Base-by-base conservation (phyloP, 768 basidiomycete species). In the Neoboletus brunneissimus region DNA sequence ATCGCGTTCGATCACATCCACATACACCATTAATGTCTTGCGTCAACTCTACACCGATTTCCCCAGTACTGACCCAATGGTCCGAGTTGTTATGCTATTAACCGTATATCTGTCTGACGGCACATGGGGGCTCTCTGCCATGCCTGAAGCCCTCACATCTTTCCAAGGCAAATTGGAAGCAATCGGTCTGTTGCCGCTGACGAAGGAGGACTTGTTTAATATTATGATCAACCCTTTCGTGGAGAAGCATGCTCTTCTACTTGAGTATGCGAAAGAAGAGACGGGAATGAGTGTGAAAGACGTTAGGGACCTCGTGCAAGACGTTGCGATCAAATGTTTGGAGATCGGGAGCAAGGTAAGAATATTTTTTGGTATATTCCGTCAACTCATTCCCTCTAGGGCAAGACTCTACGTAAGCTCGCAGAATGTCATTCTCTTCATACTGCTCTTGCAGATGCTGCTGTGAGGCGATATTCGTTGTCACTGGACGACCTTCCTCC, bases 1-100 rank as follows among this genome's bases (percentile, higher is more conserved):
- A 45, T 86, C 87, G 2, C 84, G 88, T 51, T 85, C 86, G 7
- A 81, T 91, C 56, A 82, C 81, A 23, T 76, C 72, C 27, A 48
- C 69, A 22, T 67, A 73, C 51, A 82, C 80, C 20, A 77, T 76
- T 51, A 77, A 78, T 62, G 79, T 79, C 34, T 76, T 91, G 38
- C 80, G 83, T 25, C 79, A 82, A 51, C 77, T 91, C 43, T 86
- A 81, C 67, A 69, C 73, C 45, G 89, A 91, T 65, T 90, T 87
- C 66, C 85, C 86, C 22, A 83, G 81, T 42, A 62, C 75, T 8
- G 81, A 88, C 64, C 77, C 79, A 22, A 75, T 75, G 46, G 86
- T 84, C 59, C 85, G 88, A 41, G 77, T 85, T 22, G 87, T 88
- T 52, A 83, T 94, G 72, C 77, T 92, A n/a, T 76, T 90, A 54